These are phyloP conservation scores for Isabelozyma rhagii DNA, from an alignment of 805 yeast genomes.

Conservation along the genomic window DNA sequence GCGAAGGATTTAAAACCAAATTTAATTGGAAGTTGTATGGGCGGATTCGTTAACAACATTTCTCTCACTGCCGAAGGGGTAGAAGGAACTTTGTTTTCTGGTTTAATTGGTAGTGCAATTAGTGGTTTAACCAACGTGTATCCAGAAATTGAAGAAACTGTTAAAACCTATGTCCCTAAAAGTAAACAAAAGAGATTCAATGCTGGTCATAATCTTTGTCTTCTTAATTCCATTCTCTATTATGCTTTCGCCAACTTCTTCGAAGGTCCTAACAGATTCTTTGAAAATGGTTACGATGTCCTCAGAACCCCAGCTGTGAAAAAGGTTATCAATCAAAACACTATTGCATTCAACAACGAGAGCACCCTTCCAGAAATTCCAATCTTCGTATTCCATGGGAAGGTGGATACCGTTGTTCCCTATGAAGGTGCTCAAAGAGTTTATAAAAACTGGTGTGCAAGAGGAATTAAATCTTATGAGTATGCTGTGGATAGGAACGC, in stretches of 20 bases:
- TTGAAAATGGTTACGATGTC: conserved; percentile 14
- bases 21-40: conserved; percentile 29
- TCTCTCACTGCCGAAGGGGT: conserved; percentile 20
- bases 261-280: conserved; percentile 6
- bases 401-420: conserved; percentile 20
- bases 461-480: conserved; percentile 22
- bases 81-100: conserved; percentile 26
- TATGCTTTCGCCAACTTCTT: conserved; percentile 8
- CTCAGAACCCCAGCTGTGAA: conserved; percentile 9
- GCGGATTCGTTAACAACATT: conserved; percentile 34
- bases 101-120: conserved; percentile 26
- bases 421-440: conserved; percentile 10
- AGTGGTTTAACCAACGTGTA: conserved; percentile 30
- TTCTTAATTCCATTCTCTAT: conserved; percentile 1
- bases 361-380: conserved; percentile 19
- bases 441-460: conserved; percentile 21
- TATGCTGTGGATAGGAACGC: conserved; percentile 13
- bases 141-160: conserved; percentile 13
- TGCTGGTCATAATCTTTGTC: neutral
- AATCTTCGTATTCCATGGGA: conserved; percentile 20
- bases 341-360: conserved; percentile 14
- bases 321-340: conserved; percentile 16
- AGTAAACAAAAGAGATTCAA: neutral
- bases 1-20: conserved; percentile 13
- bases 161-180: neutral